Evolutionary conservation across 305 asterid species (phyloP).

Genomic region (Fraxinus angustifolia): DNA sequence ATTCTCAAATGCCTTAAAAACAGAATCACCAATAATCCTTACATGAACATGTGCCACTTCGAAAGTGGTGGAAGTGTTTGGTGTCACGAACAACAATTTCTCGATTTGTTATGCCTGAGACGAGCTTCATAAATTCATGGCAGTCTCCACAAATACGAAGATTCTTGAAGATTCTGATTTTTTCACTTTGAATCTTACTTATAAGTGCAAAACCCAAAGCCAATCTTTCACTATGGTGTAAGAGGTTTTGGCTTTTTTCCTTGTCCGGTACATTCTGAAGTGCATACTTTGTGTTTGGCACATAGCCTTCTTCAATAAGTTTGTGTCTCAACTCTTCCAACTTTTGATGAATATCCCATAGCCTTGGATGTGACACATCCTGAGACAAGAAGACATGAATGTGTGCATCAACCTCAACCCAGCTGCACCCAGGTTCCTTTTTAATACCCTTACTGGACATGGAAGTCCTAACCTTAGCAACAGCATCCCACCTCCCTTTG

Average conservation of each 20-base stretch:
- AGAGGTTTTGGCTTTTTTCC: constrained; percentile 53
- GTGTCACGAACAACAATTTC: constrained; percentile 70
- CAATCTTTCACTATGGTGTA: constrained; percentile 82
- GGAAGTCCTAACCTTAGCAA: constrained; percentile 46
- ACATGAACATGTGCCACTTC: constrained; percentile 63
- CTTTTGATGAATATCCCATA: constrained; percentile 49
- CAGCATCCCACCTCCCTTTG: constrained; percentile 70
- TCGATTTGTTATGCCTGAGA: constrained; percentile 39
- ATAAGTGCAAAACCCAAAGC: constrained; percentile 73
- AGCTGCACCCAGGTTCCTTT: constrained; percentile 89
- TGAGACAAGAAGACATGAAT: constrained; percentile 73
- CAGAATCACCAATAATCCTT: constrained; percentile 71
- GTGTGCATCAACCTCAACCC: constrained; percentile 61
- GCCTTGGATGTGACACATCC: constrained; percentile 63
- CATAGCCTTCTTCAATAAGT: constrained; percentile 52
- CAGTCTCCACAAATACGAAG: constrained; percentile 86
- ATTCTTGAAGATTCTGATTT: constrained; percentile 73
- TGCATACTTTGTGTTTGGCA: constrained; percentile 44
- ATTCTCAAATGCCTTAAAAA: background rate
- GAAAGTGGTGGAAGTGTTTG: constrained; percentile 68
- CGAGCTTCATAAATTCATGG: constrained; percentile 76
- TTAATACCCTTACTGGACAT: constrained; percentile 65
- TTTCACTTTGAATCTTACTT: constrained; percentile 32
- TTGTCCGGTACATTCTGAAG: constrained; percentile 58
- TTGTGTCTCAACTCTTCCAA: constrained; percentile 49